Evolutionary conservation across 768 basidiomycete species (phyloP).

Genomic region (Auriscalpium microsporum): DNA sequence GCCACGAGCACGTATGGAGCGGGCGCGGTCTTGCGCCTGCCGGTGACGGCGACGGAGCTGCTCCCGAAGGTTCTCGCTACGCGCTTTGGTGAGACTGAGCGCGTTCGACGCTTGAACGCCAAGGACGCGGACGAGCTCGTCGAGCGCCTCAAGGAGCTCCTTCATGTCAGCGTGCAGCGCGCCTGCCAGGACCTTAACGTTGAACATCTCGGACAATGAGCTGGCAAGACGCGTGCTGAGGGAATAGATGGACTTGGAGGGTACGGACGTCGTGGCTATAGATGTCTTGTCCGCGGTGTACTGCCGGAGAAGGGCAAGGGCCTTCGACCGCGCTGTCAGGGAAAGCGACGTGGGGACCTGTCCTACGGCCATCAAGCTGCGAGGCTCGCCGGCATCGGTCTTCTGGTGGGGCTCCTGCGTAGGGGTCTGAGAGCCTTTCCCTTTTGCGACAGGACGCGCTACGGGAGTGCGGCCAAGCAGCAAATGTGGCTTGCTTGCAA

Average conservation of each 20-base stretch:
- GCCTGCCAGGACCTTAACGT: constrained; percentile 33
- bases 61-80: constrained; percentile 12
- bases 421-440: neutral
- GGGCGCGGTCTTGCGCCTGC: constrained; percentile 21
- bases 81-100: neutral
- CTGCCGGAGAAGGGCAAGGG: constrained; percentile 8
- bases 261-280: neutral
- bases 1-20: constrained; percentile 21
- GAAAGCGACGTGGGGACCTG: constrained; percentile 11
- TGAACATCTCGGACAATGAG: constrained; percentile 43
- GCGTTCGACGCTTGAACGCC: constrained; percentile 5
- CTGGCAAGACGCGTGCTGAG: constrained; percentile 35
- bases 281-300: neutral
- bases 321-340: constrained; percentile 9
- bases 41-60: constrained; percentile 20
- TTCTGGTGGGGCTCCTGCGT: neutral
- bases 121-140: constrained; percentile 39
- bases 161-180: constrained; percentile 42
- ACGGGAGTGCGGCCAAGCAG: neutral
- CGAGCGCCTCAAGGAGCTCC: constrained; percentile 51
- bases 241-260: constrained; percentile 18
- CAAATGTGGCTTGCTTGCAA: neutral
- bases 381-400: neutral
- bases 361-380: constrained; percentile 1
- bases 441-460: neutral